Percentiles rank a stretch among this genome's conserved stretches.
phyloP scores from a whole-genome alignment of 768 basidiomycete species.

The Mycena latifolia region DNA sequence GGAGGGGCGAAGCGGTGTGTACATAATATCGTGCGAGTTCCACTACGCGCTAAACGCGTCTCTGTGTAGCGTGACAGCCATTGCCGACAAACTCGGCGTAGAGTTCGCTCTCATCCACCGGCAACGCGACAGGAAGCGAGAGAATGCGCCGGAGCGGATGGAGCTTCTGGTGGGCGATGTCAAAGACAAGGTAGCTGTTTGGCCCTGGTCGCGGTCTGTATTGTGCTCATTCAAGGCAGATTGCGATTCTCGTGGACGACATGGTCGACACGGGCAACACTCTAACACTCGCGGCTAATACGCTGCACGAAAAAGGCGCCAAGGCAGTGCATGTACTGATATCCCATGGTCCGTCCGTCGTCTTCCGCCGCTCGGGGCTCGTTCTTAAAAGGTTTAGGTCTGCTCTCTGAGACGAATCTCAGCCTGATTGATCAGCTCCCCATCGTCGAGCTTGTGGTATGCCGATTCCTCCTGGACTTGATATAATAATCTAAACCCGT shows the following conservation, averaged over 20 bases:
- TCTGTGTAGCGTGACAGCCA: slow-evolving; percentile 83
- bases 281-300: slow-evolving; percentile 84
- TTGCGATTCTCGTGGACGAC: slow-evolving; percentile 96
- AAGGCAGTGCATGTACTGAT: slow-evolving; percentile 88
- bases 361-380: slow-evolving; percentile 25
- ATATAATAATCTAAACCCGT: slow-evolving; percentile 1
- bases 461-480: slow-evolving; percentile 42
- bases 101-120: slow-evolving; percentile 97
- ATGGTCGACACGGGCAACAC: slow-evolving; percentile 98
- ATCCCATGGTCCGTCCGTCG: slow-evolving; percentile 79
- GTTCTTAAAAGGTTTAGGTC: slow-evolving; percentile 57
- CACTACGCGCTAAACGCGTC: slow-evolving; percentile 24
- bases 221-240: slow-evolving; percentile 53
- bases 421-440: slow-evolving; percentile 76
- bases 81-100: slow-evolving; percentile 94
- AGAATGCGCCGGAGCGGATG: slow-evolving; percentile 82
- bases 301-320: slow-evolving; percentile 92
- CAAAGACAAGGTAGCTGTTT: slow-evolving; percentile 75
- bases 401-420: slow-evolving; percentile 85
- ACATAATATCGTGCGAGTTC: slow-evolving; percentile 25
- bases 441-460: slow-evolving; percentile 87
- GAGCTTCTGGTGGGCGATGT: slow-evolving; percentile 97
- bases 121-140: slow-evolving; percentile 79
- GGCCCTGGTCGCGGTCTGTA: slow-evolving; percentile 2
- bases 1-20: slow-evolving; percentile 98